Percentiles rank a stretch among this genome's conserved stretches.
phyloP scores from a whole-genome alignment of 1,284 basidiomycete species.

The Omphalotus olearius region DNA sequence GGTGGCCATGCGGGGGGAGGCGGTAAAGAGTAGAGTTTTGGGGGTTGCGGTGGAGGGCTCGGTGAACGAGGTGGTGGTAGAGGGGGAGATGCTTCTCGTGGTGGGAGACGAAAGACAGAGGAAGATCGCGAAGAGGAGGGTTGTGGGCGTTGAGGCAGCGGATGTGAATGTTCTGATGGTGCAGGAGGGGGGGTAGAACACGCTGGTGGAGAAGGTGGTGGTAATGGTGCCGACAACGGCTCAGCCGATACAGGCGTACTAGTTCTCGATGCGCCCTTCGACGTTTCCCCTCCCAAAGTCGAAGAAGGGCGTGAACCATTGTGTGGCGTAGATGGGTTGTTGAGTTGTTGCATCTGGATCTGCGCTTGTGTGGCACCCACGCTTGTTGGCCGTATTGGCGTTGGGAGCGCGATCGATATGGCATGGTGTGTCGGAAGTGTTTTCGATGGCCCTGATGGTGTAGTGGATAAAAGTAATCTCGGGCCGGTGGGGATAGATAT shows the following conservation, averaged over 20 bases:
- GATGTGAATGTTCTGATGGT: conserved; percentile 10
- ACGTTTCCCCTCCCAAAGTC: not conserved
- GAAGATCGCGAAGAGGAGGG: conserved; percentile 12
- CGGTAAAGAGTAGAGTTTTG: conserved; percentile 19
- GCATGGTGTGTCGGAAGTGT: conserved; percentile 8
- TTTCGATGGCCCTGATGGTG: conserved; percentile 15
- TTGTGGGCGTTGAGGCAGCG: conserved; percentile 19
- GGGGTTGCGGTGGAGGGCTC: conserved; percentile 25
- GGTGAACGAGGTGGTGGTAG: conserved; percentile 15
- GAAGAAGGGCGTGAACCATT: not conserved
- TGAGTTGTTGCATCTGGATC: conserved; percentile 10
- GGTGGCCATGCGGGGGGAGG: conserved; percentile 45
- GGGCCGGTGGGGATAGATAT: conserved; percentile 13
- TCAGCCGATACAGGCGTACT: no score
- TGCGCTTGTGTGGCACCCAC: conserved; percentile 8
- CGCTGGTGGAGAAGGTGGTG: conserved; percentile 17
- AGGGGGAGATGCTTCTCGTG: conserved; percentile 16
- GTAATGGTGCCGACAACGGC: conserved; percentile 19
- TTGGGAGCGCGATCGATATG: conserved; percentile 12
- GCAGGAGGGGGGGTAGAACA: conserved; percentile 23
- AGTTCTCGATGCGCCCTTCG: no score
- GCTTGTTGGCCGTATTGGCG: not conserved
- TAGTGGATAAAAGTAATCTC: conserved; percentile 9
- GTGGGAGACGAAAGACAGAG: conserved; percentile 16
- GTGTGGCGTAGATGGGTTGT: not conserved